Evolutionary conservation across 208 protist genomes (phyloP), one percentile per base, ranked within the genome.

Genomic region (Leishmania tarentolae): DNA sequence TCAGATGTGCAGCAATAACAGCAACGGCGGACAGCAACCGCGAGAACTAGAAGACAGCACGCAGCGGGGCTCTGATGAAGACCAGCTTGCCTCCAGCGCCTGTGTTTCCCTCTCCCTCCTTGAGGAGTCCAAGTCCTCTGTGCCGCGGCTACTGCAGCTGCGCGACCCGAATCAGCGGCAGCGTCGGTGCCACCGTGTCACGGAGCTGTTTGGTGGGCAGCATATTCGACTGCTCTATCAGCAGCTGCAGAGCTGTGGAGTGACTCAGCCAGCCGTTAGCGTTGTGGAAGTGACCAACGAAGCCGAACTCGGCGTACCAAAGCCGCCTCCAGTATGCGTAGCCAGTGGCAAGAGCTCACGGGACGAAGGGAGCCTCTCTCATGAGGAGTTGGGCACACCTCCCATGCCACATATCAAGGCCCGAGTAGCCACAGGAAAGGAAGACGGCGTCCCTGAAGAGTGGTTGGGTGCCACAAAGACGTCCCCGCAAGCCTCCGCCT

Each of bases 161-260:
- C 71, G 31, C n/a, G 50, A 28, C 50, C 46, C n/a, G 56, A 52
- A 31, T 61, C 42, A 66, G 47, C 57, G 35, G 63, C 79, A 57
- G 15, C 70, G 42, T 46, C 79, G 70, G 19, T 31, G 28, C 37
- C 79, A 70, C 42, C 83, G 76, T 13, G 78, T 83, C 17, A 76
- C 52, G 1, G 83, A 80, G 8, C 61, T 59, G 28, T 87, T 87
- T 70, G 75, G 70, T 37, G 83, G 83, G 1, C 73, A 53, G 52
- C 84, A 83, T 56, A 63, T 87, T 37, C 78, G 77, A 24, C 56
- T 79, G 24, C 63, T 87, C 57, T 82, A 80, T 40, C 75, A 87
- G 74, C 84, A 84, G 42, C 76, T 87, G 21, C 72, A 79, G 44
- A 70, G 56, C 72, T 87, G 84, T 59, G 84, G 84, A 35, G 80